Evolutionary conservation across 768 basidiomycete species (phyloP), one percentile per base, ranked within the genome.

Genomic region (Leucosporidium scottii): DNA sequence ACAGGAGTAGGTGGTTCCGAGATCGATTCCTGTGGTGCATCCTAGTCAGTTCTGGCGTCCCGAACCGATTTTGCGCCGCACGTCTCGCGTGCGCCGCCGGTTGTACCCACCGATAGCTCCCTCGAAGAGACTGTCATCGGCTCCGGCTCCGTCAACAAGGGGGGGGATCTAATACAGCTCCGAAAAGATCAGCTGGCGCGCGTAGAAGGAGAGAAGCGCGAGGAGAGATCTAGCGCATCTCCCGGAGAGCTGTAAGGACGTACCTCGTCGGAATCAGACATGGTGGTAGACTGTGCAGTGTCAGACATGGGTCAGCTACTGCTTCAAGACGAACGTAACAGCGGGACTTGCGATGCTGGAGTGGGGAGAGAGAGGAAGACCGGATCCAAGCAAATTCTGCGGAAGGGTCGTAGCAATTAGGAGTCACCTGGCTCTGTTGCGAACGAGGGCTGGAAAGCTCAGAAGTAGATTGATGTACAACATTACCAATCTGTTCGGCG

Each of bases 1-100:
- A 80, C 93, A 98, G 58, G 92, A 94, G 86, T 97, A 98, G 74
- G 93, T 98, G 71, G 72, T 73, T 64, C 72, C 72, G 62, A 73
- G 62, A 51, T 73, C 72, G 69, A 73, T 73, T 62, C 71, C 72
- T 73, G 54, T 12, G 13, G 10, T 3, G 50, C n/a, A 5, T 7
- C 27, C 18, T 30, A 20, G 53, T n/a, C 25, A 49, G 59, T 50
- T 47, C 23, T 20, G 30, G 6, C 30, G 4, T 25, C 31, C 7
- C 30, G 39, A 15, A 6, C 27, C 25, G 39, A 28, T 21, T 17
- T 39, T 21, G 39, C 39, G 39, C 10, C 39, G 39, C 39, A 44
- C 2, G 8, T 44, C 39, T 44, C 15, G 39, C 44, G 23, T 44
- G n/a, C 59, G 27, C 15, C 1, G 27, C 44, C 44, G 9, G 3